phyloP scores from a whole-genome alignment of 345 rosid genomes.

The Erodium maritimum region DNA sequence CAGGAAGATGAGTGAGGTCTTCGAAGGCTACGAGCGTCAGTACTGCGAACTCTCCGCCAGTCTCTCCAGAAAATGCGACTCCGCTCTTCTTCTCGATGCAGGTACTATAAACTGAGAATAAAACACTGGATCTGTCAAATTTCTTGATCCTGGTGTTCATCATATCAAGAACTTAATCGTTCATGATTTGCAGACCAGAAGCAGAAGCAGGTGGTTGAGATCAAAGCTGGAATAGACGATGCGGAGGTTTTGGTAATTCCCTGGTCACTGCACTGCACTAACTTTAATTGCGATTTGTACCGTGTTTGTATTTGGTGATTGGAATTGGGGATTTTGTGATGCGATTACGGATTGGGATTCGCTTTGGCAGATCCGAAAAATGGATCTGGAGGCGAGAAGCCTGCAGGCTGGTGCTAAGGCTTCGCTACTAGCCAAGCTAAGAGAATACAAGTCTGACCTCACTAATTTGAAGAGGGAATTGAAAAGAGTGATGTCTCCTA shows the following conservation, averaged over 20 bases:
- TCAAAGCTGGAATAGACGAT: conserved; percentile 67
- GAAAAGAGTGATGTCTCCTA: conserved; percentile 43
- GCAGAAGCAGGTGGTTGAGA: conserved; percentile 40
- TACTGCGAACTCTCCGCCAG: conserved; percentile 20
- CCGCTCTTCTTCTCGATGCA: conserved; percentile 23
- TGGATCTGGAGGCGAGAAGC: conserved; percentile 90
- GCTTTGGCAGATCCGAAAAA: conserved; percentile 51
- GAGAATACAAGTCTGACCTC: conserved; percentile 80
- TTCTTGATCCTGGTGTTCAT: no score
- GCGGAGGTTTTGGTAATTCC: conserved; percentile 63
- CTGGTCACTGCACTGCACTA: background rate
- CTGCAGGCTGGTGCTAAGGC: conserved; percentile 74
- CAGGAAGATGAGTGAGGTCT: conserved; percentile 25
- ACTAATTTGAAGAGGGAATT: conserved; percentile 71
- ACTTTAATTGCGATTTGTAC: background rate
- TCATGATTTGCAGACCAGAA: conserved; percentile 40
- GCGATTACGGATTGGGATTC: background rate
- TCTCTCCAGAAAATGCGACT: conserved; percentile 19
- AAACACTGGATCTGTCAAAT: background rate
- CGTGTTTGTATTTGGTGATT: background rate
- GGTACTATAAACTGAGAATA: conserved; percentile 10
- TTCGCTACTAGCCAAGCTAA: conserved; percentile 66
- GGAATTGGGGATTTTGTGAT: background rate
- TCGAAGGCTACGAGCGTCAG: conserved; percentile 18
- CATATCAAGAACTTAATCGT: background rate